Base-by-base conservation (phyloP, 2,329 filamentous ascomycete genomes). In the Alternaria solani region DNA sequence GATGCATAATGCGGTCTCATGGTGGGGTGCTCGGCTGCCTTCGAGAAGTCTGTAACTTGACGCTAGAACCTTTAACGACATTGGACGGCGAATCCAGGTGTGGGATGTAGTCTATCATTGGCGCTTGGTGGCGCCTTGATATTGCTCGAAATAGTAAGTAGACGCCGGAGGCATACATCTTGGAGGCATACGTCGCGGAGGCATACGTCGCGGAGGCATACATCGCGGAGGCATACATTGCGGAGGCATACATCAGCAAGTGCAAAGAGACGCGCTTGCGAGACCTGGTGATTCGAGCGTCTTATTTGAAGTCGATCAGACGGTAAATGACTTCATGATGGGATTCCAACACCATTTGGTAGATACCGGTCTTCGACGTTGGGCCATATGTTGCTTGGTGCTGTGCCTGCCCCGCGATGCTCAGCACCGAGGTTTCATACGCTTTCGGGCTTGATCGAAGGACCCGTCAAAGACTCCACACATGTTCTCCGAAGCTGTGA, bases 1-100 rank as follows among this genome's bases (percentile, higher is more conserved):
- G 47, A 48, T 59, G 63, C 56, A 66, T 25, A 64, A 61, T 65
- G 63, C 52, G 48, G 42, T 57, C 28, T 32, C 60, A 59, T 58
- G 63, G 51, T 64, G 48, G 67, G 64, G 63, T 51, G 43, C 51
- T 55, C 55, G 55, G 55, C 56, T 57, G 51, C 26, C 51, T 55
- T 67, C 63, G 52, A 63, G 62, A 64, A 55, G 56, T 57, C 52
- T 25, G 49, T 55, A 49, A 57, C 53, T 28, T 62, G 58, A 48
- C 56, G 57, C 34, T 52, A 38, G 23, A 57, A 41, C 57, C 44
- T 55, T 52, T 28, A 55, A 44, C 51, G 42, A 30, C 63, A 61
- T 54, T 55, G 55, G 55, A 57, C 49, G 52, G n/a, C 34, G 58
- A 26, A 53, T 25, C 54, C 30, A 42, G 32, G 49, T 55, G 41